Base-by-base conservation (phyloP, 2,329 filamentous ascomycete species). In the Curvularia sp. region DNA sequence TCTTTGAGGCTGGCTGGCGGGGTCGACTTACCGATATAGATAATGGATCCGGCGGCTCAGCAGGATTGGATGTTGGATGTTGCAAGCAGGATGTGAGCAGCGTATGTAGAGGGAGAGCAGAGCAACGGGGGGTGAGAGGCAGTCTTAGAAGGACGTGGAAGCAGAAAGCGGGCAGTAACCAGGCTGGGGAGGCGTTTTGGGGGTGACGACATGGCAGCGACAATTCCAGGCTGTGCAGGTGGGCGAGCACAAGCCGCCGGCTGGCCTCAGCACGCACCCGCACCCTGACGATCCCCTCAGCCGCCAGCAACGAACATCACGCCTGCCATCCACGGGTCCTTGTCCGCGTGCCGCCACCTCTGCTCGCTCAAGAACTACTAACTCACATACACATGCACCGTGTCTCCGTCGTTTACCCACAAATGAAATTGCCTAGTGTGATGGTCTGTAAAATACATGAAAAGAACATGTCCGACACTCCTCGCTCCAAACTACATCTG, bases 361-460 rank as follows among this genome's bases (percentile, higher is more conserved):
- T 26, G 38, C 33, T 52, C 50, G 20, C 50, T 52, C 31, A 35
- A 4, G 4, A 13, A n/a, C 28, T 30, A 53, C 7, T 31, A 5
- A 22, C 59, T 54, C 49, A 20, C 48, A 33, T 15, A 43, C 41
- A 38, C 49, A 39, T 60, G 8, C 44, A 31, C 48, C 55, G 50
- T 50, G 49, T 18, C n/a, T 20, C 26, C 33, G 41, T 26, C 20
- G 49, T 54, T 54, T 64, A 58, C 61, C 57, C 57, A 68, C 75
- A 76, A 76, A 78, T 61, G 76, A 78, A 74, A 78, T 77, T 76
- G 65, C 66, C 72, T 76, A 72, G 70, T 76, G 73, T 65, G 69
- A 72, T 76, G 64, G 69, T 75, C 62, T 75, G 74, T 78, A 77
- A 70, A 77, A 76, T 78, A 78, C 75, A 77, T 70, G 69, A 72